Base-by-base conservation (phyloP, 148 eudicot genomes). In the Cornus florida region DNA sequence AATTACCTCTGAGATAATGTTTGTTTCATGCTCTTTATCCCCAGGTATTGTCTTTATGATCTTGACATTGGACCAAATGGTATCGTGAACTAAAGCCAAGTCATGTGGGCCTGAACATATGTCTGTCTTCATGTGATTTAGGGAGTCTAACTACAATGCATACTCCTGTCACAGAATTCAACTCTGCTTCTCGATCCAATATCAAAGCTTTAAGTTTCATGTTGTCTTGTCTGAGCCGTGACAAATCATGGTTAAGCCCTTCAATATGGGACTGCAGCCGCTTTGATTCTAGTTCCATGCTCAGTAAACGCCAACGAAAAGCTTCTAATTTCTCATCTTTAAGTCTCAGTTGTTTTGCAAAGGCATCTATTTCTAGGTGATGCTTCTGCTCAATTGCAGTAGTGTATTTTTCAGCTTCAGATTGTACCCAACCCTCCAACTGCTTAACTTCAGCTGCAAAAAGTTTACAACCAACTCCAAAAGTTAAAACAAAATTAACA, bases 271-370 rank as follows among this genome's bases (percentile, higher is more conserved):
- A 80, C 38, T 84, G 85, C 46, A 91, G 53, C 67, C 91, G 79
- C 87, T 91, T 93, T 38, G 88, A 85, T 72, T 96, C 93, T 10
- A 89, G 56, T 67, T 93, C 99, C 88, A 84, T 81, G 83, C 93
- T 90, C 41, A 90, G 38, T 70, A 84, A 75, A 79, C 88, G 88
- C 98, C 97, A 91, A 9, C 84, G 90, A 20, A 83, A 89, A 71
- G 87, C 90, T 90, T 92, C 95, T 83, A 96, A 74, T 76, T 90
- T 95, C 69, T 95, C 97, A 32, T 93, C 94, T 77, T 88, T 93
- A 66, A 90, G 79, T 69, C 88, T 86, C 81, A 95, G 75, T 80
- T 91, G 91, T 79, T 92, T 94, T 7, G 90, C 84, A 74, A 95
- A 90, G 13, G 93, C 94, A 69, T 90, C 91, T 70, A 95, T 75